These are phyloP conservation scores for Pseudozyma hubeiensis DNA, from an alignment of 1,284 basidiomycete species.

Conservation along the genomic window DNA sequence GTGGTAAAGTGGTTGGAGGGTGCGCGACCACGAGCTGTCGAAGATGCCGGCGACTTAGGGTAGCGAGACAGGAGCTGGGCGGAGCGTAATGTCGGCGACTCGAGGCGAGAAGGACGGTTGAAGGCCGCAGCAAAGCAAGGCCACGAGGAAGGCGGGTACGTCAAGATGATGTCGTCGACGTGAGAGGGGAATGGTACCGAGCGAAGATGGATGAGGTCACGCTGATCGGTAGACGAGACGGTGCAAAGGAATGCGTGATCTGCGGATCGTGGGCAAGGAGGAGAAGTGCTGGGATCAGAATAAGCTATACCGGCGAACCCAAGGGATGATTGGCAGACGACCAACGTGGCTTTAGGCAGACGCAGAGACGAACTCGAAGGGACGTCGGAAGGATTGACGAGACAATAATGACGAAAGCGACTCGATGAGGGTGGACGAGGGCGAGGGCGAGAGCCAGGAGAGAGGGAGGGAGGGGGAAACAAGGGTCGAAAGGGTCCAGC, in stretches of 20 bases:
- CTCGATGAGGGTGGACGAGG: neutral
- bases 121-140: slow-evolving; percentile 17
- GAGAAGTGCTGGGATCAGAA: neutral
- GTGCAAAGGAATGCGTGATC: no score
- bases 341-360: neutral
- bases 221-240: neutral
- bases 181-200: slow-evolving; percentile 4
- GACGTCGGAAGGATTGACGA: slow-evolving; percentile 1
- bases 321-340: neutral
- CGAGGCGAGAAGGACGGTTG: slow-evolving; percentile 4
- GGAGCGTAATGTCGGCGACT: slow-evolving; percentile 11
- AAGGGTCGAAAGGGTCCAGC: slow-evolving; percentile 27
- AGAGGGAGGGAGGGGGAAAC: slow-evolving; percentile 2
- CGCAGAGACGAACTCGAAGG: neutral
- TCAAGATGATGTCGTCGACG: neutral
- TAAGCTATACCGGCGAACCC: slow-evolving; percentile 10
- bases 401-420: slow-evolving; percentile 38
- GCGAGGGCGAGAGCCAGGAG: neutral
- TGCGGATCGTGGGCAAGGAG: no score
- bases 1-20: neutral
- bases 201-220: slow-evolving; percentile 11
- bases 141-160: neutral
- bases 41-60: slow-evolving; percentile 7
- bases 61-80: slow-evolving; percentile 1
- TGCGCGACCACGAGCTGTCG: slow-evolving; percentile 6